Base-by-base conservation (phyloP, 2,329 filamentous ascomycete genomes). In the Fusarium oxysporum region DNA sequence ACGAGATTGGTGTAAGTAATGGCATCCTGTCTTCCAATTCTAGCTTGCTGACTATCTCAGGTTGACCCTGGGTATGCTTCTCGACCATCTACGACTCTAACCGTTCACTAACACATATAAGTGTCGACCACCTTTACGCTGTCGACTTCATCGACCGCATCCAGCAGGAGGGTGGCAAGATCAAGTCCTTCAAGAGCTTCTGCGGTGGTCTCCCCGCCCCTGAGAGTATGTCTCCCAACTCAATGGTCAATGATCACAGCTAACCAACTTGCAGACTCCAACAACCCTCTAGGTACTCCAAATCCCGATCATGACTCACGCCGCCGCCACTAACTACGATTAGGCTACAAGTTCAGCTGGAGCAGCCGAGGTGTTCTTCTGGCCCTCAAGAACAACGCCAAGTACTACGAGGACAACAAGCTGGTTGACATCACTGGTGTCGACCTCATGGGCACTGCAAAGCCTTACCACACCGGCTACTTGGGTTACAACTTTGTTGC, bases 121-220 rank as follows among this genome's bases (percentile, higher is more conserved):
- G 66, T 59, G 65, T 78, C 50, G 76, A 78, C 48, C 66, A 72
- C 77, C 79, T 92, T 64, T 93, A 96, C 81, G 95, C 95, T 51
- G 90, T 98, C 82, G 93, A 96, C 86, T 94, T 91, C 64, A 97
- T 98, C 78, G 90, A 92, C 60, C 89, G 94, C 80, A 94, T 97
- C n/a, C 95, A 98, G 88, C 86, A 89, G 71, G 92, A 87, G 21
- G 95, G 95, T 67, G 96, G 95, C 81, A 96, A 96, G 87, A 92
- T 98, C 81, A 85, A 87, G 35, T 90, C 88, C 48, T 98, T 98
- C 88, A 84, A 93, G 71, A 92, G 90, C 60, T 98, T 92, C 88
- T 98, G 95, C 78, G 94, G 94, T 80, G 94, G 94, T 76, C 87
- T 96, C 6, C 90, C 91, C 7, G 74, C 73, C 48, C 89, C 85